Evolutionary conservation across 345 rosid genomes (phyloP).

Genomic region (Carallia brachiata): DNA sequence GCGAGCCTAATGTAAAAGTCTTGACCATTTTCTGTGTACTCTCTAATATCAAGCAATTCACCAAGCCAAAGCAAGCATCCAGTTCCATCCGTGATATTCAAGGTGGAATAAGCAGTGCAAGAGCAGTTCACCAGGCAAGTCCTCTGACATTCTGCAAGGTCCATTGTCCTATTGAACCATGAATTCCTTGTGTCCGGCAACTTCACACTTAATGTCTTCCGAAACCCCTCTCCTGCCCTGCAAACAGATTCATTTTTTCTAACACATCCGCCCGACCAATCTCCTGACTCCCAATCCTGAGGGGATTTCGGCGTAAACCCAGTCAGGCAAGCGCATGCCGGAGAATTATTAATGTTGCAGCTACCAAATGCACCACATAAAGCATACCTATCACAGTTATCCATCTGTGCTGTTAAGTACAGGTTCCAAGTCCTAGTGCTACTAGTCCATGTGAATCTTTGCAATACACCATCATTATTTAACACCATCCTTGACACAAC

Average conservation of each 20-base stretch:
- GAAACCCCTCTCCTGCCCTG: conserved; percentile 11
- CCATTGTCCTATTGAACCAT: conserved; percentile 6
- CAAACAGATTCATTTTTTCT: conserved; percentile 12
- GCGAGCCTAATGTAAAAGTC: conserved; percentile 18
- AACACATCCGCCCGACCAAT: conserved; percentile 13
- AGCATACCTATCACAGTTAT: conserved; percentile 26
- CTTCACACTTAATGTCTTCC: conserved; percentile 7
- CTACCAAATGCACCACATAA: conserved; percentile 22
- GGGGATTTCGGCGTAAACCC: conserved; percentile 4
- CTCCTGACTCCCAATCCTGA: conserved; percentile 11
- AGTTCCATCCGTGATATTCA: conserved; percentile 10
- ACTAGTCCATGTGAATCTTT: conserved; percentile 5
- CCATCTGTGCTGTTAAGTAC: conserved; percentile 11
- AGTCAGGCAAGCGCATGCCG: conserved; percentile 12
- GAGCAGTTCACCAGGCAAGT: conserved; percentile 12
- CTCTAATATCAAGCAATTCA: conserved; percentile 21
- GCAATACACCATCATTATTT: conserved; percentile 9
- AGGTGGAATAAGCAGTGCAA: conserved; percentile 16
- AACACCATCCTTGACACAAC: conserved; percentile 19
- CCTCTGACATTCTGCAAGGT: conserved; percentile 8
- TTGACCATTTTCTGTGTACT: conserved; percentile 7
- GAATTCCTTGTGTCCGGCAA: conserved; percentile 16
- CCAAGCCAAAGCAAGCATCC: conserved; percentile 25
- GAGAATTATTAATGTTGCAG: conserved; percentile 21
- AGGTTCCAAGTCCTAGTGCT: conserved; percentile 2